Evolutionary conservation across 148 eudicot species (phyloP), one percentile per base, ranked within the genome.

Genomic region (Rhododendron williamsianum): DNA sequence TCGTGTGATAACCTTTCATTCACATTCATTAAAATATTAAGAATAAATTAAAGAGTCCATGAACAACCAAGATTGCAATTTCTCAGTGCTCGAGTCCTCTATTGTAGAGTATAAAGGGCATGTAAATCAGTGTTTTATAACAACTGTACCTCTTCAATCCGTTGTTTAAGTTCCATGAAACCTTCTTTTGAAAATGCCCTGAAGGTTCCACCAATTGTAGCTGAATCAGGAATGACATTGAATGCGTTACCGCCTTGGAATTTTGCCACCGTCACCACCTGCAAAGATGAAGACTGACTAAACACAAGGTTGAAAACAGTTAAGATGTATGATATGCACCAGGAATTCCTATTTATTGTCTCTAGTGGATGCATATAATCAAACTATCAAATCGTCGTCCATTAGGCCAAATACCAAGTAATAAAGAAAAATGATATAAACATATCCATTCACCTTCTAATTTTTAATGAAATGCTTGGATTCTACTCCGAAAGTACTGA

Each of bases 161-260:
- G 86, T 52, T 89, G 85, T 86, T 86, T 89, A 1, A 94, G 93
- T 48, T 85, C 90, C 49, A 60, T 25, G 72, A 94, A 89, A 86
- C 92, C 87, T 11, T 89, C 91, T 63, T 84, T 89, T 36, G 91
- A 83, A 84, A 94, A 86, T 27, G 95, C 94, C 43, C 94, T 90
- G 86, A 90, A 93, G 30, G 97, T 93, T 74, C 97, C 97, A 83
- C 93, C 94, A 83, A 94, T 93, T 46, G 94, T 92, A 69, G 90
- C 94, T 36, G 92, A 91, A 84, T 93, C 95, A 10, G 97, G 97
- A 73, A 94, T 94, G 49, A 94, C 94, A 78, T 94, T 94, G 85
- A 92, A 94, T 46, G 97, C 95, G 38, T 89, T 89, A 46, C 97
- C 97, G 27, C 95, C 95, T 90, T 92, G 91, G 87, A 94, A 91